phyloP scores from a whole-genome alignment of 352 stramenopile genomes.

The Globisporangium alternatum region DNA sequence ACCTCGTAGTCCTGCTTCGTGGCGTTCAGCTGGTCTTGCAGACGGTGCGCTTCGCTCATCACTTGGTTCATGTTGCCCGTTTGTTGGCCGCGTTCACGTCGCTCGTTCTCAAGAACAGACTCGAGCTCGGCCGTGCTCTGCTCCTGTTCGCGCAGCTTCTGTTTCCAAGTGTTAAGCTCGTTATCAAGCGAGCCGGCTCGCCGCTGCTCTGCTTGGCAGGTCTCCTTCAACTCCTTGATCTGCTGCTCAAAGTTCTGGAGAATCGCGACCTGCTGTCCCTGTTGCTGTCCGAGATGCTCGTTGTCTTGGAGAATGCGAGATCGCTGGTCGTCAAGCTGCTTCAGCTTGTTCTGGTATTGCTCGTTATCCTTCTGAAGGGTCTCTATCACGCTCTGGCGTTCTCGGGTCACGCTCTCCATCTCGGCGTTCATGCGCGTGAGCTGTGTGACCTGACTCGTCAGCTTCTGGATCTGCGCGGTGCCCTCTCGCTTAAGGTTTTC shows the following conservation, averaged over 20 bases:
- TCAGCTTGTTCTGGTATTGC: slow-evolving; percentile 33
- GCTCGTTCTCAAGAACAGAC: slow-evolving; percentile 21
- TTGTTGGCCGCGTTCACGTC: slow-evolving; percentile 24
- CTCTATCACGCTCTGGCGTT: slow-evolving; percentile 36
- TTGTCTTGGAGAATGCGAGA: slow-evolving; percentile 41
- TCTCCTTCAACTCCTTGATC: slow-evolving; percentile 36
- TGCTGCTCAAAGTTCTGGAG: slow-evolving; percentile 43
- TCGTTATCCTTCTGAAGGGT: slow-evolving; percentile 40
- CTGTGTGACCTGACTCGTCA: slow-evolving; percentile 46
- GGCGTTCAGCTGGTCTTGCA: slow-evolving; percentile 42
- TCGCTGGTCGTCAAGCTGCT: slow-evolving; percentile 47
- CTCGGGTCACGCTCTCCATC: slow-evolving; percentile 44
- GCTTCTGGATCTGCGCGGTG: slow-evolving; percentile 48
- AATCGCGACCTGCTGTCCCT: slow-evolving; percentile 31
- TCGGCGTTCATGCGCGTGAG: slow-evolving; percentile 43
- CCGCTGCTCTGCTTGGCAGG: slow-evolving; percentile 32
- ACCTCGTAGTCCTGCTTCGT: slow-evolving; percentile 48
- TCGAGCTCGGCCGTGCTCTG: slow-evolving; percentile 30
- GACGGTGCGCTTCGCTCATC: slow-evolving; percentile 37
- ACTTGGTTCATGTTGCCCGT: slow-evolving; percentile 34
- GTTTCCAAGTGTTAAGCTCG: slow-evolving; percentile 32
- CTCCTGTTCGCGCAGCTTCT: slow-evolving; percentile 36
- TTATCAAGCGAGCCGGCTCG: slow-evolving; percentile 36
- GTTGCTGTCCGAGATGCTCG: slow-evolving; percentile 37
- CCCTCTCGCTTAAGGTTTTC: slow-evolving; percentile 50